Evolutionary conservation across 176 grass and related monocot species (phyloP).

Genomic region (Juncus effusus): DNA sequence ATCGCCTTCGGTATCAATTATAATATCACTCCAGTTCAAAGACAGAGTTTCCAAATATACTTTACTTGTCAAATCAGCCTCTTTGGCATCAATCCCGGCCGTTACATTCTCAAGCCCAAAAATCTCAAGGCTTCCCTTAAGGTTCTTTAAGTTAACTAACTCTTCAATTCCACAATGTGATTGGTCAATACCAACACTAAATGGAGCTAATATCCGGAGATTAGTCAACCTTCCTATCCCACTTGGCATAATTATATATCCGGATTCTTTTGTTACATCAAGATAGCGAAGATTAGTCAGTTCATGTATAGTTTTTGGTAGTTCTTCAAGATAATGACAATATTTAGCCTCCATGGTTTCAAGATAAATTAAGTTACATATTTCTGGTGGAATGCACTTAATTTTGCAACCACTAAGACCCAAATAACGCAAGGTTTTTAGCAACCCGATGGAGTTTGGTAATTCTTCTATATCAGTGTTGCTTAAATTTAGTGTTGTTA

Average conservation of each 20-base stretch:
- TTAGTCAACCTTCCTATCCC: slow-evolving; percentile 31
- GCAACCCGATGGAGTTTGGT: slow-evolving; percentile 23
- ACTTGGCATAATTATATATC: slow-evolving; percentile 13
- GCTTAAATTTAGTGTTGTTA: slow-evolving; percentile 37
- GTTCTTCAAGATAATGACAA: slow-evolving; percentile 26
- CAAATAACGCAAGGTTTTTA: slow-evolving; percentile 30
- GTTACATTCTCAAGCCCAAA: slow-evolving; percentile 24
- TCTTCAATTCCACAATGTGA: slow-evolving; percentile 27
- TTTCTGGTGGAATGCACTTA: slow-evolving; percentile 25
- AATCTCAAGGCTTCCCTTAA: slow-evolving; percentile 32
- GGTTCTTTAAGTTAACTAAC: slow-evolving; percentile 12
- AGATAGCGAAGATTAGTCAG: slow-evolving; percentile 35
- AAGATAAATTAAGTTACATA: slow-evolving; percentile 32
- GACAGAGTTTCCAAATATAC: slow-evolving; percentile 8
- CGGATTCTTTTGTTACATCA: slow-evolving; percentile 13
- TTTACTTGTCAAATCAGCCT: slow-evolving; percentile 27
- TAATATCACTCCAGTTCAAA: slow-evolving; percentile 29
- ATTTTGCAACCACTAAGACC: slow-evolving; percentile 26
- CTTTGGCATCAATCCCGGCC: slow-evolving; percentile 10
- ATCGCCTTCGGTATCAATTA: slow-evolving; percentile 1
- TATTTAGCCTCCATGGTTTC: slow-evolving; percentile 36
- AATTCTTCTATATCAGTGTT: slow-evolving; percentile 28
- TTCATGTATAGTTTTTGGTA: slow-evolving; percentile 23
- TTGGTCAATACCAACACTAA: slow-evolving; percentile 31
- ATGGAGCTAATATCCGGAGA: slow-evolving; percentile 25